These are phyloP conservation scores for Trametes sp. DNA, from an alignment of 1,284 basidiomycete genomes.

Conservation along the genomic window DNA sequence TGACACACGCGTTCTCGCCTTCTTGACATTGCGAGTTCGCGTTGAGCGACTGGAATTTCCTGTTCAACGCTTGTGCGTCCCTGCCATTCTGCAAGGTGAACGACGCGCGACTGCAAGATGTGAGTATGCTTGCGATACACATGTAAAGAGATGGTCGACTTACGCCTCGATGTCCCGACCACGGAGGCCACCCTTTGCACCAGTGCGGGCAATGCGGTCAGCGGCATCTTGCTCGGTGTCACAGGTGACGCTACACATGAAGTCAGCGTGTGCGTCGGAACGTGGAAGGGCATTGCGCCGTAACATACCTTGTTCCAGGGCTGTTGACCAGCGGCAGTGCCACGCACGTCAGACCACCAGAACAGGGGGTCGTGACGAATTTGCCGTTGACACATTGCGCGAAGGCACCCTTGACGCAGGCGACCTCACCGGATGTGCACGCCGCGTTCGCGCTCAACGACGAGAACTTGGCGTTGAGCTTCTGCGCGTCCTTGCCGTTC, in stretches of 20 bases:
- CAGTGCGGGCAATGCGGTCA: conserved; percentile 31
- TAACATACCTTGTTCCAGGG: conserved; percentile 46
- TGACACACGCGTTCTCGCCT: conserved; percentile 49
- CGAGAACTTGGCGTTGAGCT: conserved; percentile 53
- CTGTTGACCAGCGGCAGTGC: conserved; percentile 65
- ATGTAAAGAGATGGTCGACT: not conserved
- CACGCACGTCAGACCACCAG: conserved; percentile 50
- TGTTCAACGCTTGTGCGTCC: conserved; percentile 48
- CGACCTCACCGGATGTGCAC: conserved; percentile 48
- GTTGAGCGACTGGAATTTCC: conserved; percentile 38
- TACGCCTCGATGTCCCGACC: conserved; percentile 26
- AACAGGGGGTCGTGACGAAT: conserved; percentile 52
- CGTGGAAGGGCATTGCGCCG: not conserved
- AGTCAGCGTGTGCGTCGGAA: not conserved
- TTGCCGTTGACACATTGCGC: conserved; percentile 53
- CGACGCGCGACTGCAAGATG: conserved; percentile 37
- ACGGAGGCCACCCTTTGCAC: conserved; percentile 24
- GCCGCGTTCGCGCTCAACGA: conserved; percentile 44
- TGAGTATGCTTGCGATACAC: not conserved
- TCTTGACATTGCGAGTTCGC: conserved; percentile 33
- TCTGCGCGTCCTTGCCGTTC: conserved; percentile 55
- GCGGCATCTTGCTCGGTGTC: conserved; percentile 34
- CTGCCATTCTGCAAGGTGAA: conserved; percentile 37
- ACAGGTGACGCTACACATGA: conserved; percentile 34
- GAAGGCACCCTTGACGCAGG: conserved; percentile 41